These are phyloP conservation scores for Phyllosticta capitalensis DNA, from an alignment of 2,329 filamentous ascomycete genomes.

Conservation along the genomic window DNA sequence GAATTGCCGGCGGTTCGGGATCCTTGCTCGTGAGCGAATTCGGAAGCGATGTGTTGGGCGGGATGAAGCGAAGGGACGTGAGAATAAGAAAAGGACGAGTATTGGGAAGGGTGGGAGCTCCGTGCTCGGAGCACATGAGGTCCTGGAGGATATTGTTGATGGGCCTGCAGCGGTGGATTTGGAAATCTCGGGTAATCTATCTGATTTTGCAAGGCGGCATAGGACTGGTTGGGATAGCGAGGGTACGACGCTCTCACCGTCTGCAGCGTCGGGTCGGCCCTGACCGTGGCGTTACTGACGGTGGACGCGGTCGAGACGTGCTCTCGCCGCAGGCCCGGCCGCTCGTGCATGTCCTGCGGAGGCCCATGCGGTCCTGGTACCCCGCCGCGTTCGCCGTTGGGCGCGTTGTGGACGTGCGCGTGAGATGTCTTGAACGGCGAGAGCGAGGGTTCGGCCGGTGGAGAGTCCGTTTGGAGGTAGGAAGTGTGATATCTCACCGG, in stretches of 20 bases:
- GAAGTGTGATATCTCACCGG: slow-evolving; percentile 26
- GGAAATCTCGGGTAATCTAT: slow-evolving; percentile 26
- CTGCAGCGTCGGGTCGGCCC: slow-evolving; percentile 20
- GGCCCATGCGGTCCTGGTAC: slow-evolving; percentile 10
- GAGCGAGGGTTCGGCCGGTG: slow-evolving; percentile 24
- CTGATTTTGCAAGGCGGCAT: slow-evolving; percentile 38
- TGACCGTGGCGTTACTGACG: slow-evolving; percentile 33
- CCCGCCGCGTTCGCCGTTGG: slow-evolving; percentile 5
- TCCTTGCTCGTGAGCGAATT: slow-evolving; percentile 25
- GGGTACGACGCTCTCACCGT: slow-evolving; percentile 21
- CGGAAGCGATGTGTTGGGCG: slow-evolving; percentile 28
- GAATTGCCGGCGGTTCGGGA: slow-evolving; percentile 37
- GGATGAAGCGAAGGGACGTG: slow-evolving; percentile 23
- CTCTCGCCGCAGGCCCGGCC: slow-evolving; percentile 32
- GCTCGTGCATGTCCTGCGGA: slow-evolving; percentile 15
- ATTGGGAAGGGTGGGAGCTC: slow-evolving; percentile 34
- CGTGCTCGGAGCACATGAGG: slow-evolving; percentile 31
- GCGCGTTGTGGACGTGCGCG: slow-evolving; percentile 16
- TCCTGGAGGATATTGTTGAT: slow-evolving; percentile 19
- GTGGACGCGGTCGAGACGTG: slow-evolving; percentile 31
- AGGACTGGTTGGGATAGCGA: slow-evolving; percentile 41
- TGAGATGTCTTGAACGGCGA: slow-evolving; percentile 21
- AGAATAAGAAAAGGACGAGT: slow-evolving; percentile 28
- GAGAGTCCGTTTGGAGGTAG: slow-evolving; percentile 20
- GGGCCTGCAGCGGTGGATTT: slow-evolving; percentile 8